Conservation (phyloP, 306 rosid genomes). For the Fagus sylvatica region DNA sequence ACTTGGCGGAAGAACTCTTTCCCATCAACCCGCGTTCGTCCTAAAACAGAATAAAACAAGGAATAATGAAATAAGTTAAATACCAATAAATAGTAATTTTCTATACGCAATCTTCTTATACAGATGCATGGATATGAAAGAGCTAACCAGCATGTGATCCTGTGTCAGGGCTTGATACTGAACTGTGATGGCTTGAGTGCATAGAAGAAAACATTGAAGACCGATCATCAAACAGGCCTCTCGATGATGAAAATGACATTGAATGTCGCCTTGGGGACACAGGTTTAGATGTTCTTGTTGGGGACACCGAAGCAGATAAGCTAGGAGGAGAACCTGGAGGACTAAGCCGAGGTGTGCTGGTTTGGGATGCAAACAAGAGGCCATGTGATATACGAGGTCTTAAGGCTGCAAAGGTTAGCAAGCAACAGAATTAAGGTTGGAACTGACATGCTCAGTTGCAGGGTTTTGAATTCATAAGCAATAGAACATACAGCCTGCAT, state of each 20-base stretch:
- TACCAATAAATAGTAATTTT: background rate
- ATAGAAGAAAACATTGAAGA: constrained; percentile 46
- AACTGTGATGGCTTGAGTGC: constrained; percentile 38
- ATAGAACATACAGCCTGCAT: background rate
- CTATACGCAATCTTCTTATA: constrained; percentile 14
- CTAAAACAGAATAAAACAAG: constrained; percentile 38
- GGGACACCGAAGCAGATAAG: constrained; percentile 71
- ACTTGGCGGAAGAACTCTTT: constrained; percentile 97
- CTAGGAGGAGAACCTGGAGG: constrained; percentile 82
- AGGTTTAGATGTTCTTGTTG: constrained; percentile 76
- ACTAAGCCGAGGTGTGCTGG: constrained; percentile 66
- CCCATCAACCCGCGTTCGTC: constrained; percentile 85
- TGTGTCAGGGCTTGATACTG: constrained; percentile 49
- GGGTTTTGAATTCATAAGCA: constrained; percentile 15
- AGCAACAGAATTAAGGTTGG: constrained; percentile 13
- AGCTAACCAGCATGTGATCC: constrained; percentile 62
- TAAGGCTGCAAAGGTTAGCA: constrained; percentile 27
- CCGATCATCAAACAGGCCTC: constrained; percentile 69
- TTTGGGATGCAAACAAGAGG: constrained; percentile 73
- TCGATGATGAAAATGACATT: constrained; percentile 63
- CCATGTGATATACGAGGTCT: constrained; percentile 57
- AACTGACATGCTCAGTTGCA: constrained; percentile 17
- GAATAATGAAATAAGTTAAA: background rate
- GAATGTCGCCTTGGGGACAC: constrained; percentile 79
- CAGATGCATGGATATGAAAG: constrained; percentile 3